Conservation (phyloP, 257 asterid species). For the Verbena officinalis region DNA sequence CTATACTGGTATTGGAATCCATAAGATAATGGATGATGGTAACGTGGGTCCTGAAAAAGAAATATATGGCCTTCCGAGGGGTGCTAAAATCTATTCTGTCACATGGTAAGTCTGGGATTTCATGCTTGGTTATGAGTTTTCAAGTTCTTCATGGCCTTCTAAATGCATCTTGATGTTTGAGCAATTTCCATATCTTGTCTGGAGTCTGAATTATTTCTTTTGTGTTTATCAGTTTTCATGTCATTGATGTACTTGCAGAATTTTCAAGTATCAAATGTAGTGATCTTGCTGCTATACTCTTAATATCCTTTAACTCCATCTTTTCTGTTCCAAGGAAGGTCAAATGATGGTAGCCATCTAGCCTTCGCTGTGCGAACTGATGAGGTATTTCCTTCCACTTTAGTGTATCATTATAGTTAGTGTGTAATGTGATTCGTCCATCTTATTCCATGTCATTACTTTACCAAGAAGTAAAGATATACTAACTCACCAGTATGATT, state of each 20-base stretch:
- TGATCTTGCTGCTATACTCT: too few relatives aligned
- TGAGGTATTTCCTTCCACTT: conserved; percentile 59
- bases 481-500: conserved; percentile 10
- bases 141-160: background rate
- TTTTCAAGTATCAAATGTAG: too few relatives aligned
- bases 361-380: conserved; percentile 79
- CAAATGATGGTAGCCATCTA: conserved; percentile 75
- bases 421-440: background rate
- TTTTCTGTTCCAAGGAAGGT: conserved; percentile 53
- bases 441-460: background rate
- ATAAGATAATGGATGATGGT: conserved; percentile 65
- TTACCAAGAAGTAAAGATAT: background rate
- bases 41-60: conserved; percentile 86
- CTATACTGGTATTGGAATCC: conserved; percentile 85
- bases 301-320: conserved; percentile 21
- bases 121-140: conserved; percentile 8
- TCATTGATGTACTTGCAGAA: conserved; percentile 3
- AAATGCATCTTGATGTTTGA: conserved; percentile 3
- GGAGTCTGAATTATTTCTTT: conserved; percentile 5
- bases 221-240: conserved; percentile 9
- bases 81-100: conserved; percentile 83
- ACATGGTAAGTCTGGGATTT: conserved; percentile 55
- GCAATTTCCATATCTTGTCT: conserved; percentile 5
- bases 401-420: conserved; percentile 6
- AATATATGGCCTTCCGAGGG: conserved; percentile 72